A percentile compares a stretch with the other conserved stretches of the same genome.
Conservation (phyloP, 768 basidiomycete species). For the Agrocybe praecox region DNA sequence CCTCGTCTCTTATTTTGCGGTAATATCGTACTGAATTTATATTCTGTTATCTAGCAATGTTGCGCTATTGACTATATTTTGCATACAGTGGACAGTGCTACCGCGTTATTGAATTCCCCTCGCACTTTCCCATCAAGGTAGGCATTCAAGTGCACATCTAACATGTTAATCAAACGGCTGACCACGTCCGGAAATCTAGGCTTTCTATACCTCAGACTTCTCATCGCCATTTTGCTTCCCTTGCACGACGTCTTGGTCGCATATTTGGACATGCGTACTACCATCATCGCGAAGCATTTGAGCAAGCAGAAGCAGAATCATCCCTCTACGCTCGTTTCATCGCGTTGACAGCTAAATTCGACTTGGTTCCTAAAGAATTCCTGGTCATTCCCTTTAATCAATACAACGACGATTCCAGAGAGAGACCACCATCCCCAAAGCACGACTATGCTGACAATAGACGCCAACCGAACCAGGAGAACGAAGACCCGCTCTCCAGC, state of each 20-base stretch:
- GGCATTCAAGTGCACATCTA: conserved; percentile 7
- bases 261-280: conserved; percentile 98
- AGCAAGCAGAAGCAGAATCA: conserved; percentile 89
- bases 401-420: conserved; percentile 2
- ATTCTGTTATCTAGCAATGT: conserved; percentile 64
- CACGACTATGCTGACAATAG: neutral
- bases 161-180: neutral
- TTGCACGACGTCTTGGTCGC: conserved; percentile 88
- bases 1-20: neutral
- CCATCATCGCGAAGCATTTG: conserved; percentile 90
- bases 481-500: neutral
- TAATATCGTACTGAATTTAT: neutral
- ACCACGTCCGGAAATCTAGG: conserved; percentile 36
- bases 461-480: conserved; percentile 6
- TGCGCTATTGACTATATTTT: conserved; percentile 97
- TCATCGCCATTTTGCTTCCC: conserved; percentile 85
- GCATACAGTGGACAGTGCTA: conserved; percentile 92
- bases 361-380: conserved; percentile 82
- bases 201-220: conserved; percentile 82
- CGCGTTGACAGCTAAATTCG: conserved; percentile 77
- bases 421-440: conserved; percentile 1
- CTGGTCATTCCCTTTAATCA: conserved; percentile 68
- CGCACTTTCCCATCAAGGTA: conserved; percentile 92
- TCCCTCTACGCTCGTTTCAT: conserved; percentile 90
- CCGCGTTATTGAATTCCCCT: conserved; percentile 87